Conservation (phyloP, 805 yeast genomes). For the Metschnikowia orientalis region DNA sequence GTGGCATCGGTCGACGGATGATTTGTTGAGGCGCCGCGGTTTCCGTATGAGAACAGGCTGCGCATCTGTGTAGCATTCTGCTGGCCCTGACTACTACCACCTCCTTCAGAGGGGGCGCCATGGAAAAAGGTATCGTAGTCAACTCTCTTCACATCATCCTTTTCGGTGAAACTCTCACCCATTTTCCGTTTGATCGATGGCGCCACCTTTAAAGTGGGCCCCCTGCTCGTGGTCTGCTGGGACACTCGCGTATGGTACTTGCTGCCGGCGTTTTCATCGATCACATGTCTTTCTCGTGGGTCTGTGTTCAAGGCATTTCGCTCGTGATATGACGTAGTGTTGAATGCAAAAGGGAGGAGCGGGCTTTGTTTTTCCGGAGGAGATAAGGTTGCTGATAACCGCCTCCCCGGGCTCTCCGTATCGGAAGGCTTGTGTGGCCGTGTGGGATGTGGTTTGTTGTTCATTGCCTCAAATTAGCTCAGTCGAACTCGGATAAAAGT, state of each 20-base stretch:
- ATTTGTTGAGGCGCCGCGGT: not conserved
- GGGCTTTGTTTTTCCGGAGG: constrained; percentile 30
- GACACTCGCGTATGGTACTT: constrained; percentile 37
- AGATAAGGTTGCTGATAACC: not conserved
- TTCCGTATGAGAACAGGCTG: constrained; percentile 1
- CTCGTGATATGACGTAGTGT: constrained; percentile 27
- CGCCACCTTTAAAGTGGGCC: constrained; percentile 20
- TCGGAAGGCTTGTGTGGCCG: too few relatives aligned
- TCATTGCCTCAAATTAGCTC: too few relatives aligned
- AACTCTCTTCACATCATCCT: constrained; percentile 36
- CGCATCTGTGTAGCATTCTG: not conserved
- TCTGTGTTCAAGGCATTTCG: constrained; percentile 32
- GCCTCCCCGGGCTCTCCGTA: too few relatives aligned
- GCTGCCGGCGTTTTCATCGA: constrained; percentile 44
- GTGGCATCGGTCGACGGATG: constrained; percentile 9
- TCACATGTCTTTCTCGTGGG: constrained; percentile 36
- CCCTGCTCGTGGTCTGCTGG: constrained; percentile 12
- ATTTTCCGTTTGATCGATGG: constrained; percentile 39
- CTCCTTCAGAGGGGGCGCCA: constrained; percentile 1
- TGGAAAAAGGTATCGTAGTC: constrained; percentile 17
- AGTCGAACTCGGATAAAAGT: too few relatives aligned
- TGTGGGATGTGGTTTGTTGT: too few relatives aligned
- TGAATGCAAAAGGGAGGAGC: constrained; percentile 49
- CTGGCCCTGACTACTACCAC: too few relatives aligned
- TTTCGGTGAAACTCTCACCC: constrained; percentile 42